Evolutionary conservation across 208 protist genomes (phyloP).

Genomic region (Plasmodiophora brassicae): DNA sequence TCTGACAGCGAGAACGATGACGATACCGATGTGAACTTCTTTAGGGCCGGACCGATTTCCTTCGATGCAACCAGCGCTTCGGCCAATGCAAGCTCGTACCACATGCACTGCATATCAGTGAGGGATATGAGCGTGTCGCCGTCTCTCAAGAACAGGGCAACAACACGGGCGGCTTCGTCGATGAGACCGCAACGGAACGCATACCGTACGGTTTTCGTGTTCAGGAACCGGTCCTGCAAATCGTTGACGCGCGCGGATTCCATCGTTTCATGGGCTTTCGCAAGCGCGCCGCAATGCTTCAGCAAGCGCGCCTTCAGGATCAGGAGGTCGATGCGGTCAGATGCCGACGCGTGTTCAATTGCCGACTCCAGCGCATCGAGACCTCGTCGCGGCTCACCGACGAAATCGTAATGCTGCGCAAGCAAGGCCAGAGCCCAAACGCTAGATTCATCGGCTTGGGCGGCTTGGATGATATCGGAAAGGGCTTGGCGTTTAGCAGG

Average conservation of each 20-base stretch:
- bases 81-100: background rate
- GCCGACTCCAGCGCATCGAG: background rate
- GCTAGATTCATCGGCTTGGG: too few species aligned
- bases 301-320: conserved; percentile 24
- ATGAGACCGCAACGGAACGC: conserved; percentile 18
- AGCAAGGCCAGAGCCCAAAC: background rate
- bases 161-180: background rate
- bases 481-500: background rate
- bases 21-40: too few species aligned
- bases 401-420: background rate
- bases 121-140: conserved; percentile 21
- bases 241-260: background rate
- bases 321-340: background rate
- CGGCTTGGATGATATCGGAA: background rate
- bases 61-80: background rate
- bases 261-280: conserved; percentile 4
- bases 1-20: too few species aligned
- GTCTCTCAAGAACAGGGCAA: conserved; percentile 14
- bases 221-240: conserved; percentile 28
- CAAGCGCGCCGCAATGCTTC: background rate
- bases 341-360: background rate
- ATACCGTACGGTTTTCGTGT: conserved; percentile 34
- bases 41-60: background rate
- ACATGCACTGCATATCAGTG: conserved; percentile 24
- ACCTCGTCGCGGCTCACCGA: background rate